phyloP scores from a whole-genome alignment of 352 stramenopile species.

The Globisporangium cylindrosporum region DNA sequence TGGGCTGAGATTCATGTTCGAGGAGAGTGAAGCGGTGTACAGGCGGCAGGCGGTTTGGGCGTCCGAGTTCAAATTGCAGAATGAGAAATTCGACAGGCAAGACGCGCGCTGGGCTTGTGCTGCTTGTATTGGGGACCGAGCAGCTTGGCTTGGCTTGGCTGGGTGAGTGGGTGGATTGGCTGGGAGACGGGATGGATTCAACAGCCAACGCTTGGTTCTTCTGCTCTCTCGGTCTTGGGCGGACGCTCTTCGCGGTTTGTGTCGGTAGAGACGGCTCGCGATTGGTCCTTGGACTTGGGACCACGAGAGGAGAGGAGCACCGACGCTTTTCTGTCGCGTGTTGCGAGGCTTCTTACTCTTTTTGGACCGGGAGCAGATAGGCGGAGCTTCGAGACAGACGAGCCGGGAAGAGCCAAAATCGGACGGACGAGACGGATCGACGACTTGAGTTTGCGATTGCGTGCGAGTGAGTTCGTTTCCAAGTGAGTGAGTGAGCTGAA shows the following conservation, averaged over 20 bases:
- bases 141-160: too few species aligned
- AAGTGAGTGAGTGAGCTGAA: too few species aligned
- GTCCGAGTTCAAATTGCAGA: constrained; percentile 17
- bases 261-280: neutral
- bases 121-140: neutral
- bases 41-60: neutral
- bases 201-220: neutral
- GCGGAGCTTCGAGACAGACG: too few species aligned
- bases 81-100: constrained; percentile 4
- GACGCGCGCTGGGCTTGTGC: neutral
- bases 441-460: too few species aligned
- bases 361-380: too few species aligned
- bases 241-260: neutral
- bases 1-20: constrained; percentile 25
- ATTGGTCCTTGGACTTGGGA: neutral
- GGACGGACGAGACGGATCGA: too few species aligned
- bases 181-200: constrained; percentile 1
- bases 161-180: neutral
- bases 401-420: too few species aligned
- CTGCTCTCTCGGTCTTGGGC: neutral
- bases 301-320: constrained; percentile 1
- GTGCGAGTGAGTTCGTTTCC: too few species aligned
- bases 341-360: too few species aligned
- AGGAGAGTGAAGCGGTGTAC: neutral
- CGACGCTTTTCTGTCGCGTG: too few species aligned